Evolutionary conservation across 2,329 filamentous ascomycete genomes (phyloP).

Genomic region (Mollisiaceae sp.): DNA sequence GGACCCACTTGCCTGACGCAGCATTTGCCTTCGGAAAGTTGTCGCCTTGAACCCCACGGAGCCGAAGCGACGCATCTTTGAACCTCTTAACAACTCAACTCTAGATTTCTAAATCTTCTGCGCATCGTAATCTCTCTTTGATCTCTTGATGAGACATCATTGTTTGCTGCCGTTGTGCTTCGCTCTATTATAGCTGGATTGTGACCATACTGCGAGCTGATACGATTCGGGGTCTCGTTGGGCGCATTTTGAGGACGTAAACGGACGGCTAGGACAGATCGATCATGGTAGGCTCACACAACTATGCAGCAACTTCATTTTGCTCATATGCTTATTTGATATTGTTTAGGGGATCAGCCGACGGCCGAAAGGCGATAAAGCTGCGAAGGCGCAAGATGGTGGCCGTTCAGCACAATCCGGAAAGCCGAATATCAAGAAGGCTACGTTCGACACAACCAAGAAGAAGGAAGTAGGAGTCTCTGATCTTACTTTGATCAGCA

Average conservation of each 20-base stretch:
- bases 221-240: conserved; percentile 12
- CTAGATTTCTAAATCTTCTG: neutral
- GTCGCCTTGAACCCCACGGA: conserved; percentile 12
- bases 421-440: conserved; percentile 82
- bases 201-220: conserved; percentile 4
- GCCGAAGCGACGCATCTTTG: conserved; percentile 1
- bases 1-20: conserved; percentile 4
- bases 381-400: conserved; percentile 36
- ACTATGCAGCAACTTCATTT: neutral
- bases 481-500: conserved; percentile 95
- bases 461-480: conserved; percentile 99
- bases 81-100: conserved; percentile 7
- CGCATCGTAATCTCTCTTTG: neutral
- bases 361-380: conserved; percentile 43
- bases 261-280: conserved; percentile 22
- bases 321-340: conserved; percentile 21
- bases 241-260: conserved; percentile 31
- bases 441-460: conserved; percentile 92
- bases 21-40: neutral
- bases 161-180: conserved; percentile 9
- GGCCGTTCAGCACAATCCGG: conserved; percentile 33
- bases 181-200: conserved; percentile 9
- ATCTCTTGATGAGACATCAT: conserved; percentile 24
- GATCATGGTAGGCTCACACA: conserved; percentile 37
- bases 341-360: conserved; percentile 42